Conservation (phyloP, 495 filamentous ascomycete species). For the Hypoxylon fragiforme region DNA sequence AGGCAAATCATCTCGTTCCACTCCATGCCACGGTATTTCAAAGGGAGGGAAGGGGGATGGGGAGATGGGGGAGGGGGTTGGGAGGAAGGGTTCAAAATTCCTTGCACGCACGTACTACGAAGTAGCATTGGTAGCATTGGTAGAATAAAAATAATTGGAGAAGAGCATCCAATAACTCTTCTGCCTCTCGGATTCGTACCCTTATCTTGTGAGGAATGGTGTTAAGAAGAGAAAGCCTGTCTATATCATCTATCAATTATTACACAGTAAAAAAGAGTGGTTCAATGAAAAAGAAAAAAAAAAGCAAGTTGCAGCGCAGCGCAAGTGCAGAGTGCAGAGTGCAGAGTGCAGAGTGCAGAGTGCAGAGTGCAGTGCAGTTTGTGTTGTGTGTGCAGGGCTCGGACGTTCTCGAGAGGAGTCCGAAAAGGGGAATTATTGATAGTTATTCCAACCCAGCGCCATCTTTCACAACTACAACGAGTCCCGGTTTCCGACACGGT, state of each 20-base stretch:
- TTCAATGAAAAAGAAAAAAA: too few species aligned
- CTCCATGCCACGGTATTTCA: constrained; percentile 20
- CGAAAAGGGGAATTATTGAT: constrained; percentile 22
- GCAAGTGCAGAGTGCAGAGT: too few species aligned
- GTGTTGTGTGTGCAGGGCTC: neutral
- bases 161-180: constrained; percentile 5
- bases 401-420: constrained; percentile 16
- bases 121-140: constrained; percentile 5
- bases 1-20: constrained; percentile 33
- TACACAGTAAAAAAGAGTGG: neutral
- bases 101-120: constrained; percentile 21
- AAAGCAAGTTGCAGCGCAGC: too few species aligned
- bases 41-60: constrained; percentile 28
- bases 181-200: neutral
- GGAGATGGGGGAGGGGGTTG: too few species aligned
- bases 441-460: constrained; percentile 11
- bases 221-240: neutral
- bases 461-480: constrained; percentile 10
- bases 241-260: constrained; percentile 1
- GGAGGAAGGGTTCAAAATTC: constrained; percentile 18
- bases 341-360: too few species aligned
- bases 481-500: too few species aligned
- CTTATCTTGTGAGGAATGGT: constrained; percentile 2
- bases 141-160: constrained; percentile 31
- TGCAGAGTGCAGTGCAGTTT: too few species aligned